Evolutionary conservation across 768 basidiomycete genomes (phyloP).

Genomic region (Clathrus columnatus): DNA sequence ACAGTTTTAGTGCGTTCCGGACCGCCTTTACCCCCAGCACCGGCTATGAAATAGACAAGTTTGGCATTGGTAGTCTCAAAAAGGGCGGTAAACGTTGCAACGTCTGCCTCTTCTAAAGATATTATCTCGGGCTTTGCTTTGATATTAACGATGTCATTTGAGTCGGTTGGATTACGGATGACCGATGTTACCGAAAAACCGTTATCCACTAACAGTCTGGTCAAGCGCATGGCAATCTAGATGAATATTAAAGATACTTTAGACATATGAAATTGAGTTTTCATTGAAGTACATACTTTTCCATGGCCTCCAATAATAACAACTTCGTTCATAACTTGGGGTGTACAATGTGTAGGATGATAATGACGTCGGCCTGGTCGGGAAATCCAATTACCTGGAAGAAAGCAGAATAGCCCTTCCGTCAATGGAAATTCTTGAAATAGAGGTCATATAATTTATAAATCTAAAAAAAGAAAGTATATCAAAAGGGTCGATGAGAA

Average conservation of each 20-base stretch:
- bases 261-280: neutral
- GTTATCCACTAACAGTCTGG: conserved; percentile 35
- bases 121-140: conserved; percentile 42
- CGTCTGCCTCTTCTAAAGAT: conserved; percentile 45
- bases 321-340: conserved; percentile 30
- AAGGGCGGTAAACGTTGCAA: conserved; percentile 34
- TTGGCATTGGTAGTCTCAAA: conserved; percentile 33
- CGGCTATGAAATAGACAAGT: conserved; percentile 33
- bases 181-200: conserved; percentile 44
- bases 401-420: too few species aligned
- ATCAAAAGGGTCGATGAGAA: too few species aligned
- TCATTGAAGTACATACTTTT: conserved; percentile 30
- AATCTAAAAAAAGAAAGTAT: too few species aligned
- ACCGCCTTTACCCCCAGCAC: conserved; percentile 51
- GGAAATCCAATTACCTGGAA: too few species aligned
- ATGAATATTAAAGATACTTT: neutral
- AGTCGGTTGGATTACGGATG: conserved; percentile 41
- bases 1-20: conserved; percentile 47
- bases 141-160: conserved; percentile 34
- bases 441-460: too few species aligned
- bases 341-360: too few species aligned
- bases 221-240: conserved; percentile 43
- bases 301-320: conserved; percentile 48
- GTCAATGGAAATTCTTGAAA: too few species aligned
- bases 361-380: too few species aligned